Base-by-base conservation (phyloP, 1,139 yeast species). In the Pneumocystis murina region DNA sequence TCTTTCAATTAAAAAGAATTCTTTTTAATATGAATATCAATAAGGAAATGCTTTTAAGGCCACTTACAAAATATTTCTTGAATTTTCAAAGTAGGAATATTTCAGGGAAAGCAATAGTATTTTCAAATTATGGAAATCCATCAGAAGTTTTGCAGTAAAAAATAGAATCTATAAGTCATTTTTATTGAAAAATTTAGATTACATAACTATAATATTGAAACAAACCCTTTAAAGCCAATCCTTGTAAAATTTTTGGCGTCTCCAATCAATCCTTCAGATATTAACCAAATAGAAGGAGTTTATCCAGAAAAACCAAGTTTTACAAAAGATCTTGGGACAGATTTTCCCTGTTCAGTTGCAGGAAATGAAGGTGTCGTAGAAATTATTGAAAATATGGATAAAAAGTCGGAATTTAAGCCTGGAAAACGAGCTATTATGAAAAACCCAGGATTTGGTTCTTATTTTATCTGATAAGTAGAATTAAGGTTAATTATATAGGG, bases 391-490 rank as follows among this genome's bases (percentile, higher is more conserved):
- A 82, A 82, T 28, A 96, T 96, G n/a, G 67, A 72, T 39, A 69
- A 72, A 16, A 76, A 76, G 24, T 69, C 72, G 14, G 73, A 71
- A 1, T 78, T 90, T 63, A 70, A 78, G 63, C 76, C 78, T 3
- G 97, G 97, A 59, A 97, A 92, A 73, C 90, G 96, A 94, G 90
- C 87, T 40, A 81, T 92, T 61, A 97, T 97, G n/a, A 72, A 82
- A n/a, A 75, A 77, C 48, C 86, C 89, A 20, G 86, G 88, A 71
- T 85, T 85, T 68, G 99, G 98, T 41, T 41, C 4, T 41, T 6
- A 17, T 41, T 1, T 1, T 7, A 17, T 17, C 3, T 41, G 6
- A 41, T 7, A 7, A 6, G 16, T 41, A 41, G 20, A 6, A 41
- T 16, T 17, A 17, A 5, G 10, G 16, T 41, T 41, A 41, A 41